Percentiles rank a stretch among this genome's conserved stretches.
These are phyloP conservation scores for Melampsora americana DNA, from an alignment of 1,284 basidiomycete genomes.

Conservation along the genomic window DNA sequence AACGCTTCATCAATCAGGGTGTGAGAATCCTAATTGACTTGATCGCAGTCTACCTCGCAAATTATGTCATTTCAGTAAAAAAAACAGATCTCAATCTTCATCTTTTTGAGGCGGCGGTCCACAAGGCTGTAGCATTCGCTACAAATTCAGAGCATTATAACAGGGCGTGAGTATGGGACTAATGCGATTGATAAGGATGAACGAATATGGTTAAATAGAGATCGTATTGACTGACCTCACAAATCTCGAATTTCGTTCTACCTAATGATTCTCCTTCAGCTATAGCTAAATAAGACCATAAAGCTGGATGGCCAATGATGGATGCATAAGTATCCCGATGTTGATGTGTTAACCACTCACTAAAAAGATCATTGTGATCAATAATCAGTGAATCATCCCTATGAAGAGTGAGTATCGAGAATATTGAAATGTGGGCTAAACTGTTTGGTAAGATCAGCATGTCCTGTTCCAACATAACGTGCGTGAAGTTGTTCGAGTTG, in stretches of 20 bases:
- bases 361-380: slow-evolving; percentile 53
- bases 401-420: neutral
- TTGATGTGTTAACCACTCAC: slow-evolving; percentile 97
- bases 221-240: slow-evolving; percentile 66
- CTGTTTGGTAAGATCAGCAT: slow-evolving; percentile 92
- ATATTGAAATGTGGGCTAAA: slow-evolving; percentile 52
- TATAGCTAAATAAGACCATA: slow-evolving; percentile 81
- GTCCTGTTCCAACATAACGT: slow-evolving; percentile 89
- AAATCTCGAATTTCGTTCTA: slow-evolving; percentile 88
- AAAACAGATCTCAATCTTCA: slow-evolving; percentile 61
- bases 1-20: no score
- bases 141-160: slow-evolving; percentile 24
- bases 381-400: slow-evolving; percentile 4
- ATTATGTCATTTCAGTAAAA: neutral
- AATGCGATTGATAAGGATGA: neutral
- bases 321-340: slow-evolving; percentile 89
- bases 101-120: slow-evolving; percentile 90
- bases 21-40: no score
- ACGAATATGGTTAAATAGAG: slow-evolving; percentile 20
- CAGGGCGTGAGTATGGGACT: slow-evolving; percentile 5
- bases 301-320: slow-evolving; percentile 82
- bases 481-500: slow-evolving; percentile 91
- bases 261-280: slow-evolving; percentile 90
- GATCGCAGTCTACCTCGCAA: no score
- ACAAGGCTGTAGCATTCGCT: slow-evolving; percentile 98